Percentiles rank a stretch among this genome's conserved stretches.
Evolutionary conservation across 1,139 yeast genomes (phyloP).

Genomic region (Ashbya aceris): DNA sequence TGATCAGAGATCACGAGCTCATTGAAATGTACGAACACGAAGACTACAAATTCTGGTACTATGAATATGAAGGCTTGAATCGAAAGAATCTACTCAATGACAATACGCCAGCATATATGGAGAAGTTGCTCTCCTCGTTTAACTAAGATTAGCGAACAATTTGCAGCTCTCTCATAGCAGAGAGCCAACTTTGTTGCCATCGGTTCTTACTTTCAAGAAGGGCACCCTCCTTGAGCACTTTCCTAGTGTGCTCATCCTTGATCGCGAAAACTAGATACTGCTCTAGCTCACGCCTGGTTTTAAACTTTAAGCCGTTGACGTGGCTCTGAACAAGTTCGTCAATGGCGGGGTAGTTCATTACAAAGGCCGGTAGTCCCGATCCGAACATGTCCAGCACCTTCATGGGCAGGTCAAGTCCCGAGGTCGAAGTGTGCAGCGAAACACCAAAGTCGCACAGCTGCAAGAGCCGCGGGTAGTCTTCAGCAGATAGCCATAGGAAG

Average conservation of each 20-base stretch:
- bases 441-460: conserved; percentile 80
- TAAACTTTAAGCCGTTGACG: conserved; percentile 38
- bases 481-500: conserved; percentile 69
- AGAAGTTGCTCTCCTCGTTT: conserved; percentile 6
- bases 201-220: conserved; percentile 50
- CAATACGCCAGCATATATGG: conserved; percentile 10
- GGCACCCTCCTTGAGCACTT: conserved; percentile 57
- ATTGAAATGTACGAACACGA: conserved; percentile 40
- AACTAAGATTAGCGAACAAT: conserved; percentile 12
- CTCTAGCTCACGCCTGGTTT: conserved; percentile 41
- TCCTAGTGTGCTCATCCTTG: conserved; percentile 31
- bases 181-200: conserved; percentile 75
- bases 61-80: conserved; percentile 23
- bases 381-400: conserved; percentile 95
- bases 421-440: conserved; percentile 82
- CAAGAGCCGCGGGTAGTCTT: conserved; percentile 70
- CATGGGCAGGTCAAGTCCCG: conserved; percentile 96
- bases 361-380: conserved; percentile 85
- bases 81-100: conserved; percentile 18
- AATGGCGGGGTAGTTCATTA: conserved; percentile 67
- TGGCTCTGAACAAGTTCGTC: conserved; percentile 47
- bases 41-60: conserved; percentile 44
- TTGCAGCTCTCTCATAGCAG: conserved; percentile 19
- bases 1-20: conserved; percentile 46
- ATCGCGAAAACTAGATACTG: conserved; percentile 41